Conservation (phyloP, 169 alveolate genomes). For the Ichthyophthirius multifiliis region DNA sequence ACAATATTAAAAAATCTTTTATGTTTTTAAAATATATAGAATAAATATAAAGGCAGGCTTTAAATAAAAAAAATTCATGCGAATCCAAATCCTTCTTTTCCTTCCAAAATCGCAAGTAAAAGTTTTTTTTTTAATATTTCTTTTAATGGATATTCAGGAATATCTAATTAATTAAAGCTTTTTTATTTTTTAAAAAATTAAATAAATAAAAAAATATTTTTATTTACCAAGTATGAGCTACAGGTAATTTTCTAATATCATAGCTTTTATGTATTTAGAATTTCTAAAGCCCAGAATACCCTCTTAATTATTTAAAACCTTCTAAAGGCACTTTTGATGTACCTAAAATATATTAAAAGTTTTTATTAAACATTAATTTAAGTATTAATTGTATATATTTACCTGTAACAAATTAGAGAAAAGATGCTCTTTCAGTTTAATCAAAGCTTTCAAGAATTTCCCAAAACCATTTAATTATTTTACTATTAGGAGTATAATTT, state of each 20-base stretch:
- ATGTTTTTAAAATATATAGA: no score
- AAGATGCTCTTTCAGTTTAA: slow-evolving; percentile 92
- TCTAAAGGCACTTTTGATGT: slow-evolving; percentile 97
- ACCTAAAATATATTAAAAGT: not conserved
- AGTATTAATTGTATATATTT: not conserved
- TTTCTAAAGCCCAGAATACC: slow-evolving; percentile 99
- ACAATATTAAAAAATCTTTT: no score
- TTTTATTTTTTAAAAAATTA: not conserved
- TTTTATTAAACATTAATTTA: not conserved
- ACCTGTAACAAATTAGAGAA: slow-evolving; percentile 96
- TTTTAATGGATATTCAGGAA: slow-evolving; percentile 96
- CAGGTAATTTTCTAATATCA: slow-evolving; percentile 93
- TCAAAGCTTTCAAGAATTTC: slow-evolving; percentile 92
- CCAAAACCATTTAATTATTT: slow-evolving; percentile 94
- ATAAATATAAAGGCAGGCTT: no score
- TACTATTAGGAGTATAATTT: slow-evolving; percentile 89
- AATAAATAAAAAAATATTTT: not conserved
- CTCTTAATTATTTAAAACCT: slow-evolving; percentile 97
- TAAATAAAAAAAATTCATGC: not conserved
- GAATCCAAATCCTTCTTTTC: slow-evolving; percentile 4
- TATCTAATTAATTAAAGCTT: slow-evolving; percentile 96
- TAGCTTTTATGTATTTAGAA: slow-evolving; percentile 93
- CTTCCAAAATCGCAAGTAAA: slow-evolving; percentile 82
- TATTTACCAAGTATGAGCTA: slow-evolving; percentile 95
- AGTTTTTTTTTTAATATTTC: slow-evolving; percentile 91